Evolutionary conservation across 768 basidiomycete species (phyloP), one percentile per base, ranked within the genome.

Genomic region (Lyophyllum shimeji): DNA sequence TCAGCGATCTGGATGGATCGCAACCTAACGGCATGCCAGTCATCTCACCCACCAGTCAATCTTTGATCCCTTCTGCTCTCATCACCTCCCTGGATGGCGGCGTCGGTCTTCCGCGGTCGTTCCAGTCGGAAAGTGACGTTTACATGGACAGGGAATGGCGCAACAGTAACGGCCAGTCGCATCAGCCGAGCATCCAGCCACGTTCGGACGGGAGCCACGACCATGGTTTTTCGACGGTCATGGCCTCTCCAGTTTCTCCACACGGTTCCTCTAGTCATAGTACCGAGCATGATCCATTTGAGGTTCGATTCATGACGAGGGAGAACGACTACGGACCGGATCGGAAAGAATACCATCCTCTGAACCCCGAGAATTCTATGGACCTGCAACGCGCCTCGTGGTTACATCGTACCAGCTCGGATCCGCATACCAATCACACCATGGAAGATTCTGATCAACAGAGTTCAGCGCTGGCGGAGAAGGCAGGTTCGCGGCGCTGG

Each of bases 111-210:
- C 69, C 79, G 6, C 68, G 77, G 48, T 78, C 78, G 11, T 79
- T 81, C 72, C 78, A 79, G 61, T 78, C 79, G 5, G 82, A 84
- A 25, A 77, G 69, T 56, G 83, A 85, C 63, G 68, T 75, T 1
- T 77, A 77, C 59, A 58, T 82, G 57, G 82, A 80, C 34, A 77
- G 73, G 47, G 81, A 83, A 57, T 84, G 83, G 80, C 77, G 78
- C 43, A 57, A 60, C 55, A 52, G 60, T 25, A 37, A 59, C 54
- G 44, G 59, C 40, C 50, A 60, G 17, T 42, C 55, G 6, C 63
- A 60, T 45, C 37, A 34, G 31, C 52, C 50, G 13, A 49, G 60
- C 34, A 37, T 50, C 40, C 51, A 29, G 31, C 52, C 52, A 8
- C 60, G 51, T n/a, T 51, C 54, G 13, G 53, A 46, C 34, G 55